Evolutionary conservation across 2,329 filamentous ascomycete genomes (phyloP), one percentile per base, ranked within the genome.

Genomic region (Xenoacremonium recifei): DNA sequence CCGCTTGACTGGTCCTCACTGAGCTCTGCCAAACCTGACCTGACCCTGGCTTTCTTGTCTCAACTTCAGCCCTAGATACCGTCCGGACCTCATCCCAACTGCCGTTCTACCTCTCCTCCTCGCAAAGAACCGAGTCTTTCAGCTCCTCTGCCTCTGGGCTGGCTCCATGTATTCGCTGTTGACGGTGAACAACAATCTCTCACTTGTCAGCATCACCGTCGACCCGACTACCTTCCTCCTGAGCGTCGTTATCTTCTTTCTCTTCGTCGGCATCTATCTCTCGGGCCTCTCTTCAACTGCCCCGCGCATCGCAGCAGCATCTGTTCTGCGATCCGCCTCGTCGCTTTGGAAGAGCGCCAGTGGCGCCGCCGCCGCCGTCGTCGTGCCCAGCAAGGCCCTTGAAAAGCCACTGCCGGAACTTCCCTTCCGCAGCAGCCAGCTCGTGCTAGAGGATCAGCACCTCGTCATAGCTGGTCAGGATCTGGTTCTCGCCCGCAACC

Each of bases 151-250:
- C 35, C 32, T 6, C 18, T 6, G 32, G 32, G 25, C 50, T 50
- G 52, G 50, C 62, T 65, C 65, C 59, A 80, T 81, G 77, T 73
- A 73, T 68, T 77, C 78, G 45, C 68, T 82, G 61, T 65, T 82
- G 53, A 77, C 76, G 39, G 73, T 82, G 51, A 77, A 80, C 65
- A 82, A 77, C 64, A 76, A 80, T 72, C 71, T 82, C 60, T 77
- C 77, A 44, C 71, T 82, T 53, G 60, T 82, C 60, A 81, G 72
- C 64, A 69, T 82, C 57, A 75, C 68, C 55, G 73, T 82, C 61
- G 75, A 77, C 30, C 77, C 79, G 18, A 75, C 75, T 61, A 77
- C 76, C 42, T 81, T 75, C 59, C 65, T 82, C 53, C 74, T 75
- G 45, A 69, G 71, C 20, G 57, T 80, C 47, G 63, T 68, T 43